Evolutionary conservation across 1,139 yeast species (phyloP), one percentile per base, ranked within the genome.

Genomic region (Suhomyces wounanorum): DNA sequence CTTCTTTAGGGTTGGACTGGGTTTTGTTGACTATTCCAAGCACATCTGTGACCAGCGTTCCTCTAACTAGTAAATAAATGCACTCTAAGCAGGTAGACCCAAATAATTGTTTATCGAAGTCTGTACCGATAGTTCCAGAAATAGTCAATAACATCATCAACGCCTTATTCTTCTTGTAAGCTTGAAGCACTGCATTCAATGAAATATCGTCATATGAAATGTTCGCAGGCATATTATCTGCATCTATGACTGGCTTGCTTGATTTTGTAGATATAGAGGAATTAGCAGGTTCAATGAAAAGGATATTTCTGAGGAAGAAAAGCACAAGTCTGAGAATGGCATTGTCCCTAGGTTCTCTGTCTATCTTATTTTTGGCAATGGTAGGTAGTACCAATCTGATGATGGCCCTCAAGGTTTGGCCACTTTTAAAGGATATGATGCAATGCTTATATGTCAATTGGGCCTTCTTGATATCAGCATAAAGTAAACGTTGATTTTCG

Each of bases 381-480:
- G 87, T 79, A 1, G 90, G 89, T 11, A 88, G 68, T 0, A 88
- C 87, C 41, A 94, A 66, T 47, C 96, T 74, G 13, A 90, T 77
- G 7, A 87, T 79, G 0, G 96, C 89, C 58, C 81, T 81, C 39
- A 94, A 73, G 0, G 87, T 81, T 45, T 76, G 77, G 3, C 95
- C 94, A 38, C 76, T 73, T 21, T 81, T 77, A 55, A 78, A 82
- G 39, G 78, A 69, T 37, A 94, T 64, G 3, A 92, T 74, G 6
- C 81, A 81, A 54, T 84, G 83, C 64, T 94, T 95, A 68, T 94
- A 94, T 6, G 69, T 63, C 25, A 87, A 62, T 55, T 91, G 96
- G 23, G 86, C 81, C 57, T 81, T 81, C 57, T 82, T 79, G 47
- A 92, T 69, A 48, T 81, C 81, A n/a, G 84, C 75, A 57, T 78